Percentiles rank a stretch among this genome's conserved stretches.
Conservation (phyloP, 208 protist genomes). For the Crithidia bombi region DNA sequence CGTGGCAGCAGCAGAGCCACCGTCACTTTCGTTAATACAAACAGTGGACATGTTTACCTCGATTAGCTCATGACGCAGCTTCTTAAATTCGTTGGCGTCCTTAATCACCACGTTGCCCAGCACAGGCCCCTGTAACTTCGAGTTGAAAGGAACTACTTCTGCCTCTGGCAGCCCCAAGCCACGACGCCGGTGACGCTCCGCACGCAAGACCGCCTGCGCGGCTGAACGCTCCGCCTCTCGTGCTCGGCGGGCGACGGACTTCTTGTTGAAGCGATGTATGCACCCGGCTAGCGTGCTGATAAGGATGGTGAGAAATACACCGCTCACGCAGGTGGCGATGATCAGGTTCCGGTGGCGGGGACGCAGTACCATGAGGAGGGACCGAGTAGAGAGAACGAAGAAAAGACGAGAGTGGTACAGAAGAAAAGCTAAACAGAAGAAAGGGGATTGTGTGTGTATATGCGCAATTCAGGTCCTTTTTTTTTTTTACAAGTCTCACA, state of each 20-base stretch:
- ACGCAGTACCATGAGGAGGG: constrained; percentile 1
- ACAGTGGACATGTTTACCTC: constrained; percentile 1
- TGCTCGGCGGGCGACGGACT: constrained; percentile 1
- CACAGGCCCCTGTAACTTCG: neutral
- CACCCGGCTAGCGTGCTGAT: constrained; percentile 1
- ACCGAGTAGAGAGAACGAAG: constrained; percentile 19
- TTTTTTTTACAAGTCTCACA: too few species aligned
- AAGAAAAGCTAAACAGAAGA: too few species aligned
- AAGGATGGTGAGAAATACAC: constrained; percentile 1
- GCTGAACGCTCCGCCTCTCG: neutral
- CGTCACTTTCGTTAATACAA: neutral
- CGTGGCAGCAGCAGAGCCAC: too few species aligned
- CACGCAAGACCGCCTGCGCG: neutral
- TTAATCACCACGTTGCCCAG: constrained; percentile 22
- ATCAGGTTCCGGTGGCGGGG: neutral
- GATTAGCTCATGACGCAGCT: constrained; percentile 4
- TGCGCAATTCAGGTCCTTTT: too few species aligned
- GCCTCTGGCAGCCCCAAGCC: neutral
- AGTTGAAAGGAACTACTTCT: neutral
- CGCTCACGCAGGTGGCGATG: neutral
- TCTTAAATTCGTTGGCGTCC: neutral
- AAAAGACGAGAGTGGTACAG: constrained; percentile 9
- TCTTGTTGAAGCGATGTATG: constrained; percentile 2
- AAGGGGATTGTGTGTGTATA: neutral
- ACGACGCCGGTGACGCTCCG: neutral